Conservation (phyloP, 495 filamentous ascomycete species). For the Pseudotulostoma volvatum region DNA sequence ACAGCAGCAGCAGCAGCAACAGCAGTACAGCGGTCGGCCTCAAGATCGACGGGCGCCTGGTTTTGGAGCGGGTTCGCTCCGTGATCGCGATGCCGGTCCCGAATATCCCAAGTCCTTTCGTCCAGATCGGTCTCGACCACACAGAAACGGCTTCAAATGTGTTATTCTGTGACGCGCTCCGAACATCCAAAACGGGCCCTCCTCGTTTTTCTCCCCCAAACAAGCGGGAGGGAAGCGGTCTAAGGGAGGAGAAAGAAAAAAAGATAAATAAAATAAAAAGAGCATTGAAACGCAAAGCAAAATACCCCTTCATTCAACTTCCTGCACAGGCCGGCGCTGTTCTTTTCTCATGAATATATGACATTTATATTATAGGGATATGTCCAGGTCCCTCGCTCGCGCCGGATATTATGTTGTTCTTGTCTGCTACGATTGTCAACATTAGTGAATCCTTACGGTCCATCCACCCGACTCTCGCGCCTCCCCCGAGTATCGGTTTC, state of each 20-base stretch:
- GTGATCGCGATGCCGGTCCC: conserved; percentile 24
- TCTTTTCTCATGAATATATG: neutral
- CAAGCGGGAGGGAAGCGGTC: too few relatives aligned
- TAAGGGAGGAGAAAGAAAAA: too few relatives aligned
- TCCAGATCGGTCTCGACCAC: conserved; percentile 21
- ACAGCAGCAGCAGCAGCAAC: conserved; percentile 31
- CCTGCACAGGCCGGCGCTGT: neutral
- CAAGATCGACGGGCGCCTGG: conserved; percentile 27
- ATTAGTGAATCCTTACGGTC: neutral
- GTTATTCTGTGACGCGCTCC: conserved; percentile 21
- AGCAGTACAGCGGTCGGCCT: conserved; percentile 9
- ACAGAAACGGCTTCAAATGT: conserved; percentile 25
- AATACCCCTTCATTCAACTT: neutral
- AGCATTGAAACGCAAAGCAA: neutral
- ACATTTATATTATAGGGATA: neutral
- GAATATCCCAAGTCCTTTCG: conserved; percentile 29
- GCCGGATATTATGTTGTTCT: neutral
- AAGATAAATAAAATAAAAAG: too few relatives aligned
- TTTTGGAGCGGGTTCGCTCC: conserved; percentile 18
- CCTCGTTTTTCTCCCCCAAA: too few relatives aligned
- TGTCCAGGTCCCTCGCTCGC: neutral
- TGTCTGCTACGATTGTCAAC: neutral
- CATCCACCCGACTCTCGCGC: neutral
- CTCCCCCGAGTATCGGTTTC: neutral
- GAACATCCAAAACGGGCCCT: neutral